Percentiles rank a stretch among this genome's conserved stretches.
These are phyloP conservation scores for Hypoxylon trugodes DNA, from an alignment of 495 filamentous ascomycete species.

Conservation along the genomic window DNA sequence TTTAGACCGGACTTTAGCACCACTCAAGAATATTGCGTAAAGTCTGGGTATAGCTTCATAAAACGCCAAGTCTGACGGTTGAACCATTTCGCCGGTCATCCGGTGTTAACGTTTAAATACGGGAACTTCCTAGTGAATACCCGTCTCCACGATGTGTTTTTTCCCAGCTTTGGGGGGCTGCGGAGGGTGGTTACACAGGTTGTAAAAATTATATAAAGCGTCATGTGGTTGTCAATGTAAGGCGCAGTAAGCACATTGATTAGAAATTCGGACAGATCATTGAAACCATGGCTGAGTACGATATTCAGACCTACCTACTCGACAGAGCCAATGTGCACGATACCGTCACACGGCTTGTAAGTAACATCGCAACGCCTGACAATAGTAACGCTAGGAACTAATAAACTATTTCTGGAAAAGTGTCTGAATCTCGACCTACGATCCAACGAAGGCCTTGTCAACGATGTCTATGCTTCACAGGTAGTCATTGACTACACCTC, in stretches of 20 bases:
- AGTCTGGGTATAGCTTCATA: no score
- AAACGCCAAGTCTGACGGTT: background rate
- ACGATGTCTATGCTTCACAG: slow-evolving; percentile 40
- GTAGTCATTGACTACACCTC: slow-evolving; percentile 45
- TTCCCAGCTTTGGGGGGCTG: no score
- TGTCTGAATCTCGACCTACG: slow-evolving; percentile 38
- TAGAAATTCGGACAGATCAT: background rate
- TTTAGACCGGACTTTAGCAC: background rate
- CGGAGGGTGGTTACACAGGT: no score
- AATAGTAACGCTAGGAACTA: background rate
- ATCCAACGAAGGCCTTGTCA: slow-evolving; percentile 18
- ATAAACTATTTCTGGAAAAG: slow-evolving; percentile 4
- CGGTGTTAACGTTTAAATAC: no score
- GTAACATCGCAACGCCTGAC: background rate
- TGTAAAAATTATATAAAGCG: no score
- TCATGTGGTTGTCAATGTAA: background rate
- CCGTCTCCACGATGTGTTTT: no score
- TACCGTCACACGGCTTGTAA: slow-evolving; percentile 36
- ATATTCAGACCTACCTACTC: slow-evolving; percentile 40
- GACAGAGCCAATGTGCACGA: slow-evolving; percentile 49
- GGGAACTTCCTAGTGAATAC: no score
- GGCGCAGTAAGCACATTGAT: background rate
- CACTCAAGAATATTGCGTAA: no score
- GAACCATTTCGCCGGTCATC: no score
- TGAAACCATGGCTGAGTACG: slow-evolving; percentile 33